Base-by-base conservation (phyloP, 148 eudicot species). In the Vaccinium myrtillus region DNA sequence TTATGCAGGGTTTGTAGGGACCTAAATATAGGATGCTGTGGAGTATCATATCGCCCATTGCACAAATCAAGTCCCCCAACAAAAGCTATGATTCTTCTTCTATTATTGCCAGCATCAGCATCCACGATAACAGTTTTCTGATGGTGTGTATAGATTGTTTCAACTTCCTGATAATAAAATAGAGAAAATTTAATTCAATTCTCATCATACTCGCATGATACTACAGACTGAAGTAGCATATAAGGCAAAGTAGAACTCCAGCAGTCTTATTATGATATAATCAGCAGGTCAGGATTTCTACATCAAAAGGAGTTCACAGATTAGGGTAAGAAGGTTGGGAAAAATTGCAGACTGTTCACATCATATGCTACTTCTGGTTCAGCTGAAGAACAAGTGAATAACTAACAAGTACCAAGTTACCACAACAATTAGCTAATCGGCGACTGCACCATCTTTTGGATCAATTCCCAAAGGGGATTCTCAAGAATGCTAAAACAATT, bases 51-150 rank as follows among this genome's bases (percentile, higher is more conserved):
- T 89, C 98, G 85, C 58, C 99, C 98, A 73, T 97, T 91, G 88
- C 99, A 97, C 75, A 95, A 87, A 83, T 97, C 99, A 67, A 97
- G 96, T 23, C 99, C 99, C 5, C 99, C 99, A 8, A 97, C 86
- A 88, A 97, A 97, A 70, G 98, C 91, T 73, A 89, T 65, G 70
- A 97, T 93, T 91, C 89, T 95, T 86, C 99, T 92, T 91, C 81
- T 88, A 85, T 87, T 88, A 78, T 91, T 84, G 61, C 98, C 95
- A 81, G 98, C 98, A 88, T 93, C 96, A 88, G 92, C 94, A 86
- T 97, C 99, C 55, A 97, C 94, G 69, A 97, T 84, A 83, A 97
- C 94, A 43, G 93, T 93, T 88, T 97, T 97, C 87, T 97, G 99
- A 87, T 97, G 98, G 84, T 97, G 99, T 46, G 99, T 97, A 85